Evolutionary conservation across 2,329 filamentous ascomycete genomes (phyloP), one percentile per base, ranked within the genome.

Genomic region (Colletotrichum kahawae): DNA sequence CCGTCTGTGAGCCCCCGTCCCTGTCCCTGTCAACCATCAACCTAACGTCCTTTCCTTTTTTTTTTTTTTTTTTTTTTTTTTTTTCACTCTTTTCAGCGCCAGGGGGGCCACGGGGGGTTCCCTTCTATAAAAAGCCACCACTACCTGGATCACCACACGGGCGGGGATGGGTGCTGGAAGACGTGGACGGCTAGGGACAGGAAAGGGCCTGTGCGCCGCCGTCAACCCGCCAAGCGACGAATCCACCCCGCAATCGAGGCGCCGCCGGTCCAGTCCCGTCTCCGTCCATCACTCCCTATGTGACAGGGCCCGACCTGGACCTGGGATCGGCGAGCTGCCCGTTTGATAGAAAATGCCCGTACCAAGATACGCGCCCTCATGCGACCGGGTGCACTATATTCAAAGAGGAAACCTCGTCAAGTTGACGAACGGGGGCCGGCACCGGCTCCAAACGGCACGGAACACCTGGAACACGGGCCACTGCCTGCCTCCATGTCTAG

Each of bases 61-160:
- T 3, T 21, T 24, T 24, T 27, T 27, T 43, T 43, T 43, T 24
- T 24, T 24, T 3, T 21, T 24, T 24, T 27, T 27, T 27, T 27
- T 27, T 43, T n/a, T n/a, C 38, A 5, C 18, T 43, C 18, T n/a
- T 18, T n/a, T n/a, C 18, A 12, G 38, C 9, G 18, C 18, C 38
- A 43, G 38, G 38, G 38, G 38, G 38, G 38, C 38, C 38, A 43
- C 21, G 70, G 57, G 72, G 62, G 62, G n/a, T 48, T 57, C 48
- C 69, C 36, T 72, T 75, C 72, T 75, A 71, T 75, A 57, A 75
- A 72, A 63, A 72, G 69, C 27, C 48, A 60, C 56, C 56, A n/a
- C 29, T 3, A 31, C 29, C 29, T 31, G 29, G 57, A 60, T 31
- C 57, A 31, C n/a, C 24, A n/a, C 16, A 60, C 27, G 31, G 57